Conservation (phyloP, 495 filamentous ascomycete species). For the Hypomontagnella monticulosa region DNA sequence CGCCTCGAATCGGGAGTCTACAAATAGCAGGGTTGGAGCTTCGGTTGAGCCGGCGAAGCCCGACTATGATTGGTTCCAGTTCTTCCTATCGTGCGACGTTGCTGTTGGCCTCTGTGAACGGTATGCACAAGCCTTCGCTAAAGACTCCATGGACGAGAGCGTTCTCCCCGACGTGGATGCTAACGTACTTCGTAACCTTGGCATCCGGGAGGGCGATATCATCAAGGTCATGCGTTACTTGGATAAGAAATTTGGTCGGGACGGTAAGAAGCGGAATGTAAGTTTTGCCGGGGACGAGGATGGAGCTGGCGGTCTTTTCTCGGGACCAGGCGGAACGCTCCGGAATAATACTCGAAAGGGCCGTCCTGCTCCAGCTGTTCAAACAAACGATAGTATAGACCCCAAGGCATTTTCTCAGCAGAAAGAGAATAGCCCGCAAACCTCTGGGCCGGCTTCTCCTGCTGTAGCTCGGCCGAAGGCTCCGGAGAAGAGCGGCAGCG, state of each 20-base stretch:
- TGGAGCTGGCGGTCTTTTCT: constrained; percentile 77
- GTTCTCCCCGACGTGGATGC: constrained; percentile 87
- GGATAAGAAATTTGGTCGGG: constrained; percentile 80
- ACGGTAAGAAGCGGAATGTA: constrained; percentile 69
- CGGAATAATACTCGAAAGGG: constrained; percentile 97
- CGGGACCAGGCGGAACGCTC: constrained; percentile 85
- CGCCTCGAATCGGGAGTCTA: constrained; percentile 33
- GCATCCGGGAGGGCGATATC: constrained; percentile 94
- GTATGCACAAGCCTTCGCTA: constrained; percentile 86
- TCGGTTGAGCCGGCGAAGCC: constrained; percentile 68
- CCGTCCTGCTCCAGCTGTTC: constrained; percentile 82
- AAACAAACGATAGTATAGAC: constrained; percentile 87
- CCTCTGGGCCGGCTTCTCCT: constrained; percentile 58
- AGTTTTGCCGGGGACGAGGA: constrained; percentile 67
- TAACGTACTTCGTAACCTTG: constrained; percentile 81
- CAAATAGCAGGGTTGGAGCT: constrained; percentile 52
- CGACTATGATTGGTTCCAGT: constrained; percentile 98
- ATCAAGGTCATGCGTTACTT: constrained; percentile 91
- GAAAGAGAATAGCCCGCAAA: constrained; percentile 51
- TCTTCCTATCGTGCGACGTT: constrained; percentile 92
- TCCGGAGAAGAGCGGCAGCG: constrained; percentile 63
- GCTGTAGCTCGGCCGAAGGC: constrained; percentile 51
- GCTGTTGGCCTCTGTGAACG: constrained; percentile 91
- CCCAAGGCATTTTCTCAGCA: constrained; percentile 82
- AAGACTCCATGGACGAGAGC: constrained; percentile 95